Conservation (phyloP, 106 monocot species). For the Acorus gramineus region DNA sequence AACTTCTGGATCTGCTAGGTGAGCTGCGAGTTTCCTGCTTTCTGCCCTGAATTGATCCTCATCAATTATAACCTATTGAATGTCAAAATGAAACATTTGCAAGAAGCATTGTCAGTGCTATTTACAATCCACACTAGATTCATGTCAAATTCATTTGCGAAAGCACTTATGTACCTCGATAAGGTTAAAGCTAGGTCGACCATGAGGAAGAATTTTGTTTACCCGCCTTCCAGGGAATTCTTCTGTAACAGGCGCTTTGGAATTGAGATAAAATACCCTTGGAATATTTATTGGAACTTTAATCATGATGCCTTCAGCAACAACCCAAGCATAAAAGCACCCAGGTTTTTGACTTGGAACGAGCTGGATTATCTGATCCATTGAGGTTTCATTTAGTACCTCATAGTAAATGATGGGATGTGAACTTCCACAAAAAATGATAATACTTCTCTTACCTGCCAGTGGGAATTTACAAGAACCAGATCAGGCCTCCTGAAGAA, state of each 20-base stretch:
- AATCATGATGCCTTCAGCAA: slow-evolving; percentile 73
- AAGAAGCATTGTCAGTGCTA: too few species aligned
- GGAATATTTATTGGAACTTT: slow-evolving; percentile 68
- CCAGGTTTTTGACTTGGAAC: slow-evolving; percentile 56
- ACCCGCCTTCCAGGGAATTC: slow-evolving; percentile 89
- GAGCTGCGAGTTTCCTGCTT: slow-evolving; percentile 81
- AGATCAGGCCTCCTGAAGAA: slow-evolving; percentile 67
- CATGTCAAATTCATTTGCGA: too few species aligned
- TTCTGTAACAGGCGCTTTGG: slow-evolving; percentile 69
- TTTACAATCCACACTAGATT: too few species aligned
- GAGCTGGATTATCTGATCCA: slow-evolving; percentile 76
- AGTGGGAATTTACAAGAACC: slow-evolving; percentile 53
- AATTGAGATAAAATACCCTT: slow-evolving; percentile 85
- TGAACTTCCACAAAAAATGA: background rate
- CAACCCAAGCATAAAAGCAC: slow-evolving; percentile 75
- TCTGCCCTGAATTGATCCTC: slow-evolving; percentile 78
- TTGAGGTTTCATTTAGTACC: background rate
- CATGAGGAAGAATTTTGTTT: slow-evolving; percentile 92
- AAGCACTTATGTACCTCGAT: slow-evolving; percentile 49
- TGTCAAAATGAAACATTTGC: background rate
- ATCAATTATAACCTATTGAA: slow-evolving; percentile 53
- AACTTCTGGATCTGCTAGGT: slow-evolving; percentile 89
- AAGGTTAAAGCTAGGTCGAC: slow-evolving; percentile 66
- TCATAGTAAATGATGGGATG: background rate
- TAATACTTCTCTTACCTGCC: slow-evolving; percentile 55